Evolutionary conservation across 2,329 filamentous ascomycete genomes (phyloP).

Genomic region (Epicoccum sorghinum): DNA sequence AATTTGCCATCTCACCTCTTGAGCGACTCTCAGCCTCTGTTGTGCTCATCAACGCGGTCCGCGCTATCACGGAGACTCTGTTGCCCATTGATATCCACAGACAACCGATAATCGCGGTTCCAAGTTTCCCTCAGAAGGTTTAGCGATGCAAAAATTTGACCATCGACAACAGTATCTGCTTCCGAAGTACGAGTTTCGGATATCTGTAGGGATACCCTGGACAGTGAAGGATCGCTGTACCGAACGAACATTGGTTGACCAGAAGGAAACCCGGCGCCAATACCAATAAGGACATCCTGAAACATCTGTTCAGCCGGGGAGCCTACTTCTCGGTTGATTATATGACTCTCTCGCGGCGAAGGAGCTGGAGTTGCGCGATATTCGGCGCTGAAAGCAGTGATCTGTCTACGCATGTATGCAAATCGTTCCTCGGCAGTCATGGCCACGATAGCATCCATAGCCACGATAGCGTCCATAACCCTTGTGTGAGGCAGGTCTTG

Average conservation of each 20-base stretch:
- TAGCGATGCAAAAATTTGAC: background rate
- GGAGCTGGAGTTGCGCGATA: background rate
- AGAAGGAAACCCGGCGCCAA: background rate
- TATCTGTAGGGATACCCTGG: background rate
- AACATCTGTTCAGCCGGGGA: background rate
- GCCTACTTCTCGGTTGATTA: too few relatives aligned
- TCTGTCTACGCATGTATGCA: background rate
- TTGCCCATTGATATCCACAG: conserved; percentile 3
- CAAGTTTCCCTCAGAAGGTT: background rate
- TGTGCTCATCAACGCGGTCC: too few relatives aligned
- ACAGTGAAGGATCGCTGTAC: background rate
- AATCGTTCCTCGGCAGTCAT: background rate
- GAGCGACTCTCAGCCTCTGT: too few relatives aligned
- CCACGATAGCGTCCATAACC: too few relatives aligned
- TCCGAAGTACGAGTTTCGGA: background rate
- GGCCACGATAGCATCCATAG: background rate
- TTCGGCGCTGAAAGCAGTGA: background rate
- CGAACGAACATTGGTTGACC: background rate
- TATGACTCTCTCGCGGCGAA: too few relatives aligned
- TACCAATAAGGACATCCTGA: background rate
- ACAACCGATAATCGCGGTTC: background rate
- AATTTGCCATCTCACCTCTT: too few relatives aligned
- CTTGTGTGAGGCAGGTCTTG: background rate
- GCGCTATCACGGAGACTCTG: background rate
- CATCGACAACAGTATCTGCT: background rate